A percentile compares a stretch with the other conserved stretches of the same genome.
These are phyloP conservation scores for Alternaria angustiovoidea DNA, from an alignment of 2,329 filamentous ascomycete genomes.

Conservation along the genomic window DNA sequence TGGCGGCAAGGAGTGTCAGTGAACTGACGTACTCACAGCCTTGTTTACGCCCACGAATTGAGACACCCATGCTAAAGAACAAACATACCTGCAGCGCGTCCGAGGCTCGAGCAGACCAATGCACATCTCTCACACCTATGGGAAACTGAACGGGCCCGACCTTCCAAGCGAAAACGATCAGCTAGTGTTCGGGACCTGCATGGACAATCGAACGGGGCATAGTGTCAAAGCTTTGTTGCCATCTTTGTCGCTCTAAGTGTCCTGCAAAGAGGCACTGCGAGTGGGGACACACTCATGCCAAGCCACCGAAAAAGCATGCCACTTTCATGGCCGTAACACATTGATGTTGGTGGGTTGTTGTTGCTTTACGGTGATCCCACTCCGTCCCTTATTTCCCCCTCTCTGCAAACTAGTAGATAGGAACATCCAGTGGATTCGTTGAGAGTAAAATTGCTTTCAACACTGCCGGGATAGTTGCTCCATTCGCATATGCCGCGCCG, in stretches of 20 bases:
- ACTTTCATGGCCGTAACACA: not conserved
- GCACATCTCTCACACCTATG: not conserved
- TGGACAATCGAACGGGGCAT: not conserved
- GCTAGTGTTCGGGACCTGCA: not conserved
- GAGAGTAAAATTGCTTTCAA: not conserved
- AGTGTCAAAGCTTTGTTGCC: slow-evolving; percentile 5
- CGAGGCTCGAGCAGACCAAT: slow-evolving; percentile 1
- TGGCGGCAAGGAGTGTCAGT: not conserved
- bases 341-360: not conserved
- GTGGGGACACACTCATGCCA: not conserved
- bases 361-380: not conserved
- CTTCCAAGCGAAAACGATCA: not conserved
- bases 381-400: not conserved
- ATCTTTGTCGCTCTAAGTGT: not conserved
- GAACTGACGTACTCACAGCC: slow-evolving; percentile 1
- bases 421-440: not conserved
- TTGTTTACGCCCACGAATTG: not conserved
- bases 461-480: not conserved
- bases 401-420: not conserved
- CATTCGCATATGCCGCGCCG: not conserved
- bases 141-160: not conserved
- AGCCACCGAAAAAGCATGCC: not conserved
- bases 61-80: slow-evolving; percentile 10
- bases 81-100: slow-evolving; percentile 9
- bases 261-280: not conserved